phyloP scores from a whole-genome alignment of 768 basidiomycete species.

The Naganishia vaughanmartiniae region DNA sequence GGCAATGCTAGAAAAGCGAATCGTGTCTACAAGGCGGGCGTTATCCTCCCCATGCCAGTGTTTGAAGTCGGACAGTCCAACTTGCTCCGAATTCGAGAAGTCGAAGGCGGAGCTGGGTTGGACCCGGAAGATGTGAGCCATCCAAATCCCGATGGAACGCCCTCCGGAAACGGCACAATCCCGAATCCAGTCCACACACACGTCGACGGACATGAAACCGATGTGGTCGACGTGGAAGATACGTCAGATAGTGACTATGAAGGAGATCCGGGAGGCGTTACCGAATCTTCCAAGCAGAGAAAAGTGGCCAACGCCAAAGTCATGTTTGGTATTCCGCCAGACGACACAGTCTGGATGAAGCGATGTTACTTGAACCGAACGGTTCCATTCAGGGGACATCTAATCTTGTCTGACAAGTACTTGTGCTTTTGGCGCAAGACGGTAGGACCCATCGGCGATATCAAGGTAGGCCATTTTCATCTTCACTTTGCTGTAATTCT shows the following conservation, averaged over 20 bases:
- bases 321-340: conserved; percentile 22
- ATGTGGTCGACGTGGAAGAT: background rate
- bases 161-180: background rate
- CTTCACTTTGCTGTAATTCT: conserved; percentile 1
- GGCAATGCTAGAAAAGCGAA: conserved; percentile 17
- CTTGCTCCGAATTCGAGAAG: conserved; percentile 34
- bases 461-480: conserved; percentile 42
- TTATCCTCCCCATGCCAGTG: conserved; percentile 33
- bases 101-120: conserved; percentile 24
- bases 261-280: conserved; percentile 19
- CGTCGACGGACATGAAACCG: conserved; percentile 18
- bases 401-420: conserved; percentile 44
- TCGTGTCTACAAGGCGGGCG: conserved; percentile 33
- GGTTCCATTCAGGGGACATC: conserved; percentile 48
- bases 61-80: conserved; percentile 43
- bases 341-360: conserved; percentile 42
- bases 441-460: conserved; percentile 37
- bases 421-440: conserved; percentile 49
- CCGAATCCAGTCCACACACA: conserved; percentile 3
- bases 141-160: background rate
- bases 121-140: conserved; percentile 18
- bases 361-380: conserved; percentile 45
- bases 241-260: conserved; percentile 23
- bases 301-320: conserved; percentile 27
- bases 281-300: background rate